Evolutionary conservation across 2,329 filamentous ascomycete species (phyloP).

Genomic region (Colletotrichum somersetense): DNA sequence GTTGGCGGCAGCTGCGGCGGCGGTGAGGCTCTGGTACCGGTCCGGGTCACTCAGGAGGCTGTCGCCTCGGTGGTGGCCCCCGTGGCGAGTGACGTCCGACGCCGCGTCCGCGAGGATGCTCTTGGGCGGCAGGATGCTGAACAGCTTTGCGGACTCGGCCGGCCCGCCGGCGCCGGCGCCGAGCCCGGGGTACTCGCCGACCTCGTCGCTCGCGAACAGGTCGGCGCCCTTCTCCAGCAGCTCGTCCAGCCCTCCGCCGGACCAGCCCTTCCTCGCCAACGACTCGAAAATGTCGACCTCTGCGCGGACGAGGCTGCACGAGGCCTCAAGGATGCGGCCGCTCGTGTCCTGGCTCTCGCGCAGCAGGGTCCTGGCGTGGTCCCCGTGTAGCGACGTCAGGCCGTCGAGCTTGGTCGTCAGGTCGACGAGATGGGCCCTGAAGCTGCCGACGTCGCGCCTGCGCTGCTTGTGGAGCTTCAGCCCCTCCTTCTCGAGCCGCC

Average conservation of each 20-base stretch:
- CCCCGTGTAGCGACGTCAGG: slow-evolving; percentile 70
- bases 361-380: slow-evolving; percentile 70
- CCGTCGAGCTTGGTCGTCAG: slow-evolving; percentile 73
- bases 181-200: slow-evolving; percentile 45
- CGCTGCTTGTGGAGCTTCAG: slow-evolving; percentile 71
- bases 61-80: slow-evolving; percentile 62
- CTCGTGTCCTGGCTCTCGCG: slow-evolving; percentile 76
- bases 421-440: slow-evolving; percentile 73
- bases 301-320: slow-evolving; percentile 74
- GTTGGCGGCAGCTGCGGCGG: slow-evolving; percentile 59
- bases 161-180: slow-evolving; percentile 50
- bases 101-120: slow-evolving; percentile 70
- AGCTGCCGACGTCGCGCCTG: slow-evolving; percentile 70
- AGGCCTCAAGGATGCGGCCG: slow-evolving; percentile 71
- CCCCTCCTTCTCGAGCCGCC: slow-evolving; percentile 74
- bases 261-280: slow-evolving; percentile 76
- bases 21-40: slow-evolving; percentile 70
- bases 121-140: slow-evolving; percentile 73
- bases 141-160: slow-evolving; percentile 62
- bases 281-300: slow-evolving; percentile 79
- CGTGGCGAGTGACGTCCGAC: slow-evolving; percentile 53
- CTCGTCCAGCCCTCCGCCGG: slow-evolving; percentile 74
- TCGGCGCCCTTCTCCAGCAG: slow-evolving; percentile 74
- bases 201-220: slow-evolving; percentile 64
- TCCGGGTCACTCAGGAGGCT: slow-evolving; percentile 66